Conservation (phyloP, 805 yeast species). For the Brettanomyces naardenensis region DNA sequence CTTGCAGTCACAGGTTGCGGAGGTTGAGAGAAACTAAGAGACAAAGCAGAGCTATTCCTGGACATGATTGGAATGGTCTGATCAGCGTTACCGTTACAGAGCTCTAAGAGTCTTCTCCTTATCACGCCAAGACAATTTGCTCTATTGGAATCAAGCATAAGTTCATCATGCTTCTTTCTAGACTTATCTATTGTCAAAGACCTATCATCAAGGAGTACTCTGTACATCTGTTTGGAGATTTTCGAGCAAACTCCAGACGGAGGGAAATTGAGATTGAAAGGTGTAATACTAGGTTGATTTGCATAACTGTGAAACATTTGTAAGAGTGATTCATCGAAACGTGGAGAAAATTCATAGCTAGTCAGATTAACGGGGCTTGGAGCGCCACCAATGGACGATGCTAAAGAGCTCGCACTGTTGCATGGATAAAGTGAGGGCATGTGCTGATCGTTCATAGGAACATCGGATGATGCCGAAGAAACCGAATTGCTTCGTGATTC, state of each 20-base stretch:
- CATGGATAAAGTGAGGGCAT: slow-evolving; percentile 10
- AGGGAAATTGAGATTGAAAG: slow-evolving; percentile 57
- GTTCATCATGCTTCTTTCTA: slow-evolving; percentile 20
- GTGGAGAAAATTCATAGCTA: slow-evolving; percentile 25
- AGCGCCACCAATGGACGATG: slow-evolving; percentile 10
- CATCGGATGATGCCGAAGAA: slow-evolving; percentile 7
- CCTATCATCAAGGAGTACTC: slow-evolving; percentile 11
- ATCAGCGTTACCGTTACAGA: slow-evolving; percentile 20
- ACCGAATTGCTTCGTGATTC: slow-evolving; percentile 13
- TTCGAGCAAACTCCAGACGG: slow-evolving; percentile 59
- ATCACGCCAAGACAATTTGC: slow-evolving; percentile 23
- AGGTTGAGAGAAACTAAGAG: slow-evolving; percentile 8
- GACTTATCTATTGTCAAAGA: slow-evolving; percentile 20
- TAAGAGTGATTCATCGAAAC: slow-evolving; percentile 38
- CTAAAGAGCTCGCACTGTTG: slow-evolving; percentile 17
- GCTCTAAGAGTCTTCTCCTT: slow-evolving; percentile 25
- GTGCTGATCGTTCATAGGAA: too few species aligned
- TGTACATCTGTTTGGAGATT: slow-evolving; percentile 49
- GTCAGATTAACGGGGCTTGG: slow-evolving; percentile 9
- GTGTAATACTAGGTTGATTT: slow-evolving; percentile 56
- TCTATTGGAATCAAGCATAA: slow-evolving; percentile 17
- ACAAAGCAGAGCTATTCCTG: slow-evolving; percentile 21
- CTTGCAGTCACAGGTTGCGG: not conserved
- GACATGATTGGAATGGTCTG: slow-evolving; percentile 11
- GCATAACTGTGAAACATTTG: slow-evolving; percentile 40